Evolutionary conservation across 768 basidiomycete species (phyloP).

Genomic region (Russula sp.): DNA sequence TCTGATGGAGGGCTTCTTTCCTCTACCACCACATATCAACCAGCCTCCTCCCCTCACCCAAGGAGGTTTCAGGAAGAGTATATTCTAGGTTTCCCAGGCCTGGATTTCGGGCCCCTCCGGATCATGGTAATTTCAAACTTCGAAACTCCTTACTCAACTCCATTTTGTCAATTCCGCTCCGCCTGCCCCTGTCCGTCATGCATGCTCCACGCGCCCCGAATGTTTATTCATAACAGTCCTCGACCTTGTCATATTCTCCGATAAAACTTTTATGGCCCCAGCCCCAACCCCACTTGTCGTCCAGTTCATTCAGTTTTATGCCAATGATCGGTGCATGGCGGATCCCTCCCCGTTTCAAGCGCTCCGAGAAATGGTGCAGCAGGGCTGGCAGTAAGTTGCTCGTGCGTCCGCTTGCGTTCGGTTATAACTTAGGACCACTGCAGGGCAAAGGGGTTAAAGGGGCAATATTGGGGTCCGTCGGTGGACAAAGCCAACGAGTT

Average conservation of each 20-base stretch:
- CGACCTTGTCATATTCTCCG: not conserved
- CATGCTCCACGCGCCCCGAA: too few species aligned
- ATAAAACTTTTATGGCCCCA: not conserved
- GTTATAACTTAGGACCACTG: not conserved
- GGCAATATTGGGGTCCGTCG: slow-evolving; percentile 19
- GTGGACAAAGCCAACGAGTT: not conserved
- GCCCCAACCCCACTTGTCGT: not conserved
- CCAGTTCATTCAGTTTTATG: slow-evolving; percentile 6
- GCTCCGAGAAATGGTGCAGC: slow-evolving; percentile 1
- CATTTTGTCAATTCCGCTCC: too few species aligned
- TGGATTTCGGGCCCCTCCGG: too few species aligned
- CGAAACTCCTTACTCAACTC: too few species aligned
- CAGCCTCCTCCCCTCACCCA: too few species aligned
- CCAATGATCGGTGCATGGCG: not conserved
- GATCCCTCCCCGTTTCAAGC: slow-evolving; percentile 12
- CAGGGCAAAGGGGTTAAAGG: slow-evolving; percentile 13
- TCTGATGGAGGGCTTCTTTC: too few species aligned
- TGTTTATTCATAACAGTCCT: too few species aligned
- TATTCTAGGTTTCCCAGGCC: too few species aligned
- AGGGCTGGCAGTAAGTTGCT: slow-evolving; percentile 14
- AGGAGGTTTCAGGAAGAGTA: too few species aligned
- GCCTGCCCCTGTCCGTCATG: too few species aligned
- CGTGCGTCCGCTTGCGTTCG: not conserved
- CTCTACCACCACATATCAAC: too few species aligned
- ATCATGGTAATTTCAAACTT: too few species aligned